Evolutionary conservation across 2,329 filamentous ascomycete species (phyloP).

Genomic region (Colletotrichum viniferum): DNA sequence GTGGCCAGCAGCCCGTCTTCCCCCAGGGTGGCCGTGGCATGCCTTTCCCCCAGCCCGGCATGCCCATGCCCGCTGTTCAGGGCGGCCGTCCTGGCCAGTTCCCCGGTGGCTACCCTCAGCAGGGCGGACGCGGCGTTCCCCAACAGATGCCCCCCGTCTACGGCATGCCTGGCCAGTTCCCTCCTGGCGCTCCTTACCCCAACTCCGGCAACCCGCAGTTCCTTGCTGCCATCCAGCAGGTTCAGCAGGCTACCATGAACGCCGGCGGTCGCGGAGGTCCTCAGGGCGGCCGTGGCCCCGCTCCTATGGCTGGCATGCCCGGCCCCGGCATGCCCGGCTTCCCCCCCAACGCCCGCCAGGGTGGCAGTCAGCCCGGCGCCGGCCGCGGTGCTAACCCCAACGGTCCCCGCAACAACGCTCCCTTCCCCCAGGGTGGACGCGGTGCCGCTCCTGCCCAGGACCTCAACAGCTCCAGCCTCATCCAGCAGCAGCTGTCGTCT

Average conservation of each 20-base stretch:
- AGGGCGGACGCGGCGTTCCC: conserved; percentile 85
- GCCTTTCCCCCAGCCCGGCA: conserved; percentile 67
- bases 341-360: conserved; percentile 60
- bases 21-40: conserved; percentile 69
- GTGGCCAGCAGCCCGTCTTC: conserved; percentile 77
- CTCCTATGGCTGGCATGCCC: conserved; percentile 61
- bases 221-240: conserved; percentile 83
- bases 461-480: conserved; percentile 36
- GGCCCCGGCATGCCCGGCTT: conserved; percentile 60
- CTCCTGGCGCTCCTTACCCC: conserved; percentile 71
- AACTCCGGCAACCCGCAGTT: conserved; percentile 81
- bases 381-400: conserved; percentile 48
- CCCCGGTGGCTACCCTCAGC: conserved; percentile 80
- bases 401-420: conserved; percentile 44
- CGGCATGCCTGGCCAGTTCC: conserved; percentile 79
- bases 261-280: conserved; percentile 64
- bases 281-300: conserved; percentile 73
- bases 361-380: conserved; percentile 46
- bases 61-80: conserved; percentile 74
- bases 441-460: conserved; percentile 32
- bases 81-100: conserved; percentile 87
- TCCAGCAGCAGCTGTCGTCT: conserved; percentile 62
- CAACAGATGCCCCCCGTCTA: conserved; percentile 91
- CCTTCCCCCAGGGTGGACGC: conserved; percentile 53
- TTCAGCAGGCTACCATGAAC: conserved; percentile 63